phyloP scores from a whole-genome alignment of 73 alveolate genomes.

The Loxodes magnus region DNA sequence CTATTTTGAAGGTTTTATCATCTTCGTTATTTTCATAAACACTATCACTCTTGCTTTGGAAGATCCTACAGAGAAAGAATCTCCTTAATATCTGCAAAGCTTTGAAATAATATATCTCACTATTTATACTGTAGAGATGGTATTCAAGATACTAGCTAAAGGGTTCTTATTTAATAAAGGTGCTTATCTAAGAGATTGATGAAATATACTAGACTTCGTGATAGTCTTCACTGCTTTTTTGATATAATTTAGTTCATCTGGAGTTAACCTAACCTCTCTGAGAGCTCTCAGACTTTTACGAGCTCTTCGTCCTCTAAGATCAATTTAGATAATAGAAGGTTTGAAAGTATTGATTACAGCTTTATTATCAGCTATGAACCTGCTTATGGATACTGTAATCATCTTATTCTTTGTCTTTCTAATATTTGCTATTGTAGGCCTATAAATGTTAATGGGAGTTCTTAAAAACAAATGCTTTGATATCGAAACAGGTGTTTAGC shows the following conservation, averaged over 20 bases:
- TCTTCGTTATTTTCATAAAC: constrained; percentile 14
- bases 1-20: constrained; percentile 13
- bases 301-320: constrained; percentile 91
- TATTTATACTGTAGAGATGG: constrained; percentile 1
- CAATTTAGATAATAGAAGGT: constrained; percentile 88
- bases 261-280: constrained; percentile 43
- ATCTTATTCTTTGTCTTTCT: constrained; percentile 75
- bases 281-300: constrained; percentile 92
- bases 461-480: constrained; percentile 67
- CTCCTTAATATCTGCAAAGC: neutral
- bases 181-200: constrained; percentile 51
- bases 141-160: constrained; percentile 33
- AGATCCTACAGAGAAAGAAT: constrained; percentile 2
- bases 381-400: constrained; percentile 73
- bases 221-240: constrained; percentile 52
- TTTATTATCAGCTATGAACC: constrained; percentile 72
- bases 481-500: constrained; percentile 31
- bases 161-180: constrained; percentile 57
- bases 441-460: constrained; percentile 77
- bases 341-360: constrained; percentile 80
- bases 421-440: constrained; percentile 90
- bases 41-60: constrained; percentile 4
- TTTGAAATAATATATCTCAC: constrained; percentile 10
- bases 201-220: constrained; percentile 58
- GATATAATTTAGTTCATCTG: constrained; percentile 24